A percentile compares a stretch with the other conserved stretches of the same genome.
These are phyloP conservation scores for Apodospora peruviana DNA, from an alignment of 495 filamentous ascomycete species.

Conservation along the genomic window DNA sequence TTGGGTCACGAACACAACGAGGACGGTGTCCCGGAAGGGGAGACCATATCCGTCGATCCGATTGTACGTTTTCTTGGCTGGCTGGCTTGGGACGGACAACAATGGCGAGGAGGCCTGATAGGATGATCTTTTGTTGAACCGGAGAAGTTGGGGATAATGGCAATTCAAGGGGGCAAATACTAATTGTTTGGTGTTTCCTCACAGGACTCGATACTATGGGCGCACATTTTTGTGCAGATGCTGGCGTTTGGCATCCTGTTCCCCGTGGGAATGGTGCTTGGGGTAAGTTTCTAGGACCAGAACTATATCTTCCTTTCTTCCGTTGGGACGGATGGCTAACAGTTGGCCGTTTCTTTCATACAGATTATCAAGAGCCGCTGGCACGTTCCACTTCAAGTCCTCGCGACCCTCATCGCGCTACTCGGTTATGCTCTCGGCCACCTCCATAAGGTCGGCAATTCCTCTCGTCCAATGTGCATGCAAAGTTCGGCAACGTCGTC, in stretches of 20 bases:
- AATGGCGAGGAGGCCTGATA: constrained; percentile 4
- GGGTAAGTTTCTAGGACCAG: constrained; percentile 49
- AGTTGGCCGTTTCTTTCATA: background rate
- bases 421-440: constrained; percentile 89
- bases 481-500: constrained; percentile 69
- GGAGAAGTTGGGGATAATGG: too few species aligned
- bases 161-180: background rate
- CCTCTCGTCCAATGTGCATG: constrained; percentile 68
- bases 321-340: constrained; percentile 7
- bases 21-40: constrained; percentile 69
- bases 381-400: constrained; percentile 86
- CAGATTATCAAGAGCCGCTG: constrained; percentile 86
- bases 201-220: constrained; percentile 83
- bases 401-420: constrained; percentile 69
- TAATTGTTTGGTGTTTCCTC: background rate
- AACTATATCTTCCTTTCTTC: background rate
- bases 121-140: too few species aligned
- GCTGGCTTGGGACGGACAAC: constrained; percentile 6
- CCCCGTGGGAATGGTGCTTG: constrained; percentile 91
- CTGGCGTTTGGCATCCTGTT: constrained; percentile 86
- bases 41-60: constrained; percentile 71
- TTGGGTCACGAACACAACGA: constrained; percentile 71
- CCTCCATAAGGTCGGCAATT: constrained; percentile 84
- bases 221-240: constrained; percentile 87
- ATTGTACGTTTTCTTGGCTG: constrained; percentile 56